Evolutionary conservation across 495 filamentous ascomycete genomes (phyloP).

Genomic region (Chlorociboria aeruginascens): DNA sequence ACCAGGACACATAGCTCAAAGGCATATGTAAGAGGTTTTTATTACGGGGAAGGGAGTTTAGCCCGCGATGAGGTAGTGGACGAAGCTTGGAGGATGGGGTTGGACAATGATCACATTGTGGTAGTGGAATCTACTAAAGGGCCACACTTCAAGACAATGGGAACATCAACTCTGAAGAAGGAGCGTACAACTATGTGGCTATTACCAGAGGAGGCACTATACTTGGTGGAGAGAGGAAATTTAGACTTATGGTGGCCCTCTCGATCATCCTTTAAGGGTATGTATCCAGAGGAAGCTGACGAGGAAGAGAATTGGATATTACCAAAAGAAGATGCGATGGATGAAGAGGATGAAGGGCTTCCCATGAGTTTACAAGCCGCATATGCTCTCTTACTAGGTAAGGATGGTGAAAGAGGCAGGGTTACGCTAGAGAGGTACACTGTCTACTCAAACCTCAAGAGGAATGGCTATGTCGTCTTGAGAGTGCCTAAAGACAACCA

Average conservation of each 20-base stretch:
- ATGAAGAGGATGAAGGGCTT: slow-evolving; percentile 36
- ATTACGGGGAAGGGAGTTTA: slow-evolving; percentile 23
- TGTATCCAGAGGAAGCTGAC: neutral
- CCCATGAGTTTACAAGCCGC: slow-evolving; percentile 85
- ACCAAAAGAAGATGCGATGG: slow-evolving; percentile 12
- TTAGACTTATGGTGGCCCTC: slow-evolving; percentile 75
- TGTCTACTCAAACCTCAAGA: slow-evolving; percentile 73
- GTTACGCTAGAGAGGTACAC: slow-evolving; percentile 67
- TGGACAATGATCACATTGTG: slow-evolving; percentile 36
- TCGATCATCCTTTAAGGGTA: slow-evolving; percentile 17
- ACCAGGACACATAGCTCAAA: slow-evolving; percentile 52
- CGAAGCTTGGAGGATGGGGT: slow-evolving; percentile 17
- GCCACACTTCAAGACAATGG: slow-evolving; percentile 28
- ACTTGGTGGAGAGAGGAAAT: slow-evolving; percentile 73
- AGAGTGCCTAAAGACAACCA: slow-evolving; percentile 40
- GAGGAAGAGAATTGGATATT: slow-evolving; percentile 9
- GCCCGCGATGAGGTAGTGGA: slow-evolving; percentile 17
- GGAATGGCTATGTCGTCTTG: slow-evolving; percentile 70
- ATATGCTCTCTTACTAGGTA: slow-evolving; percentile 67
- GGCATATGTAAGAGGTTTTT: slow-evolving; percentile 41
- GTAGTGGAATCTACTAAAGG: slow-evolving; percentile 34
- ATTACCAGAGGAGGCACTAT: slow-evolving; percentile 86
- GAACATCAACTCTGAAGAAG: slow-evolving; percentile 27
- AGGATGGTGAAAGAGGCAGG: slow-evolving; percentile 45
- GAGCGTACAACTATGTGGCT: slow-evolving; percentile 52